Conservation (phyloP, 2,329 filamentous ascomycete species). For the Aspergillus versicolor region DNA sequence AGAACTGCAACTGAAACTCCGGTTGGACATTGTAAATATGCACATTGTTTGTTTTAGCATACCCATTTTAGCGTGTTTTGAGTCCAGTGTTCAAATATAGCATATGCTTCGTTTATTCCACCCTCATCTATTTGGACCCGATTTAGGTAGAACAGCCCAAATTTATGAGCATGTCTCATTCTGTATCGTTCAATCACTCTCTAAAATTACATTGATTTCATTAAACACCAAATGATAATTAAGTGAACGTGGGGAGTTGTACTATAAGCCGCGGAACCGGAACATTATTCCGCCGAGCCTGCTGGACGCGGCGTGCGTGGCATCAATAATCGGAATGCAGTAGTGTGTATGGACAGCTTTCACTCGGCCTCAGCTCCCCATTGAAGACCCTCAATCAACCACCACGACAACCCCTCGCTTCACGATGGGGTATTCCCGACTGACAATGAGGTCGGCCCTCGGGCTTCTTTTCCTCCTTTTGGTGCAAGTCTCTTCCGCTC, state of each 20-base stretch:
- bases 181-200: not conserved
- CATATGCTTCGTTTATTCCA: not conserved
- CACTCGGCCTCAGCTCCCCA: conserved; percentile 21
- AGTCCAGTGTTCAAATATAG: not conserved
- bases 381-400: conserved; percentile 14
- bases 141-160: too few relatives aligned
- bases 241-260: not conserved
- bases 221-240: not conserved
- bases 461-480: conserved; percentile 35
- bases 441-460: conserved; percentile 32
- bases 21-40: conserved; percentile 14
- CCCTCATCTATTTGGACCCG: not conserved
- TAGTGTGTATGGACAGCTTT: conserved; percentile 24
- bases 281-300: conserved; percentile 31
- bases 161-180: too few relatives aligned
- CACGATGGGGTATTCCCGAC: conserved; percentile 32
- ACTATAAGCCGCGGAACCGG: conserved; percentile 13
- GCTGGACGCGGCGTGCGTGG: conserved; percentile 37
- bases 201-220: not conserved
- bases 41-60: conserved; percentile 13
- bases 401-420: conserved; percentile 17
- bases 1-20: not conserved
- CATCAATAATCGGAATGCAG: conserved; percentile 28
- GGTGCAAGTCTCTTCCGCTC: conserved; percentile 54
- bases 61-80: conserved; percentile 15